Conservation (phyloP, 2,329 filamentous ascomycete genomes). For the Anisogramma anomala region DNA sequence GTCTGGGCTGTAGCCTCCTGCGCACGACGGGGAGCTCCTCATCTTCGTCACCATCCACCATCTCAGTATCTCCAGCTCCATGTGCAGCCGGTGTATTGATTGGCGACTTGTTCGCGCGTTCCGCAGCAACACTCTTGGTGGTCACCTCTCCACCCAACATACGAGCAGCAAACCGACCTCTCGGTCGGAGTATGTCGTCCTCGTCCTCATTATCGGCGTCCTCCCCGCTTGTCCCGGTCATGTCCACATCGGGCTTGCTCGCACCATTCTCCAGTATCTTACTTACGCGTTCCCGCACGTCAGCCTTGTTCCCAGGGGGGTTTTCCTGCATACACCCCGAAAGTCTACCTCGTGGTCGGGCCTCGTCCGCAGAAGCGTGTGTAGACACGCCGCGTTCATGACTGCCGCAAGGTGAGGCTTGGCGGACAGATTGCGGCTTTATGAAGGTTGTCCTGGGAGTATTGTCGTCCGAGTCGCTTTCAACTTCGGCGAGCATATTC, state of each 20-base stretch:
- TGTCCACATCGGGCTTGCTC: constrained; percentile 18
- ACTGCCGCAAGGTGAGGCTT: constrained; percentile 1
- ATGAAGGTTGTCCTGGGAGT: constrained; percentile 8
- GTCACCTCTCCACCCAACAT: constrained; percentile 36
- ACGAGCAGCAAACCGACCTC: constrained; percentile 52
- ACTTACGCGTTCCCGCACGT: constrained; percentile 31
- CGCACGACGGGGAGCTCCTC: constrained; percentile 30
- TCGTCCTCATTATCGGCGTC: constrained; percentile 32
- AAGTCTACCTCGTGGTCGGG: constrained; percentile 49
- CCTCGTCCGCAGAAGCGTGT: constrained; percentile 28
- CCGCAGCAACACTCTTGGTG: constrained; percentile 22
- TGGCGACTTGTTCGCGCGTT: constrained; percentile 33
- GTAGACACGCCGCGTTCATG: constrained; percentile 5
- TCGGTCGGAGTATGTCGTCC: constrained; percentile 42
- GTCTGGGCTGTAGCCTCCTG: constrained; percentile 28
- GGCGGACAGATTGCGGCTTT: constrained; percentile 8
- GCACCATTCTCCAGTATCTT: constrained; percentile 29
- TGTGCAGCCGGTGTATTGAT: constrained; percentile 21
- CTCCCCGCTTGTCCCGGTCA: constrained; percentile 13
- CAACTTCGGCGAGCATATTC: constrained; percentile 39
- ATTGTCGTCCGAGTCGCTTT: constrained; percentile 38
- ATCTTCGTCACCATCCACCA: constrained; percentile 27
- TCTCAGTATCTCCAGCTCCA: constrained; percentile 13
- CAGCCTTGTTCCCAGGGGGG: constrained; percentile 15
- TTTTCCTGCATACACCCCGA: constrained; percentile 49